phyloP scores from a whole-genome alignment of 495 filamentous ascomycete species.

The Penicillium fimorum region DNA sequence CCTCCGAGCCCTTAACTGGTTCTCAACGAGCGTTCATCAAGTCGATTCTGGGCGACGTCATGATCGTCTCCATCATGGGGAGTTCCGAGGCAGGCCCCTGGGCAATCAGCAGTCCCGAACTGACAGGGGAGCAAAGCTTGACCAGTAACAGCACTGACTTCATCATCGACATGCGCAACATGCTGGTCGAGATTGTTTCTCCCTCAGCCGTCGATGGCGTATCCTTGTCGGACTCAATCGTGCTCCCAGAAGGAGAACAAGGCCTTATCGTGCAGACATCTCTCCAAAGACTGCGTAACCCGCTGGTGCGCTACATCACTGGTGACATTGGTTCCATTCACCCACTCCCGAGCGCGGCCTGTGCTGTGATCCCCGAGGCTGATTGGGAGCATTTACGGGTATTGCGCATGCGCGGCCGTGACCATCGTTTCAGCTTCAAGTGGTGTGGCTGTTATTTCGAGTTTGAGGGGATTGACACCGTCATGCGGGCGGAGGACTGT shows the following conservation, averaged over 20 bases:
- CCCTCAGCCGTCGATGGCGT: constrained; percentile 1
- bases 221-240: not conserved
- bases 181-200: constrained; percentile 33
- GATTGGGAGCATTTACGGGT: constrained; percentile 18
- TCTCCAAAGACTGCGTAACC: constrained; percentile 34
- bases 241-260: constrained; percentile 22
- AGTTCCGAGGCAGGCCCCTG: constrained; percentile 33
- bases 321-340: constrained; percentile 41
- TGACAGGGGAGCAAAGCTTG: not conserved
- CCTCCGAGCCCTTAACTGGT: constrained; percentile 26
- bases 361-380: constrained; percentile 6
- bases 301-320: constrained; percentile 39
- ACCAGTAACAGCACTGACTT: constrained; percentile 18
- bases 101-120: constrained; percentile 21
- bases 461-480: constrained; percentile 16
- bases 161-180: constrained; percentile 32
- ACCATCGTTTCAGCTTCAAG: constrained; percentile 35
- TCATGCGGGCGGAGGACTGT: constrained; percentile 20
- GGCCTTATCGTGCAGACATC: constrained; percentile 39
- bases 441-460: constrained; percentile 33
- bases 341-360: constrained; percentile 14
- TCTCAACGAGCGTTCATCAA: constrained; percentile 18
- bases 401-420: constrained; percentile 31
- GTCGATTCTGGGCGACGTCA: constrained; percentile 13
- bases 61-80: constrained; percentile 27